Evolutionary conservation across 305 asterid genomes (phyloP), one percentile per base, ranked within the genome.

Genomic region (Salvia sclarea): DNA sequence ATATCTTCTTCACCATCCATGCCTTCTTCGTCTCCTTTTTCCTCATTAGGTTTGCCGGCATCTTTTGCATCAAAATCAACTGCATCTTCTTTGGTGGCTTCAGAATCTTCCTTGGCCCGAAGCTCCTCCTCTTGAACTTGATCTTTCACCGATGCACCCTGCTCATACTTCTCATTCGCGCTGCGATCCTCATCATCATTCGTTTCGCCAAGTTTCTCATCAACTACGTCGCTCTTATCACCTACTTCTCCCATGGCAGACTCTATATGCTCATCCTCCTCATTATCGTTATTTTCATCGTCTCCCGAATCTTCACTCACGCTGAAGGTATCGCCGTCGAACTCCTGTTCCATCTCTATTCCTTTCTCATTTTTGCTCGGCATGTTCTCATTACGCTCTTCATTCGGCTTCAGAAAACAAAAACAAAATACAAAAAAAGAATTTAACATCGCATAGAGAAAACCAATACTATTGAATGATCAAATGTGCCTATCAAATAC

Each of bases 301-400:
- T 79, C 85, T 56, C 71, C 95, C 18, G 95, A 80, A 66, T 89
- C 97, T 75, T 88, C 97, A 71, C 97, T 89, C 50, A 89, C 86
- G 73, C 95, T 89, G 69, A 70, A 79, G n/a, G 86, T 75, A 64
- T 83, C 88, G 68, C 81, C 98, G 49, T 65, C 73, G 55, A 95
- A 88, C 73, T 95, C 99, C 75, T 95, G 84, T 61, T 88, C 99
- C 98, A 95, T 89, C 87, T 95, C 99, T 68, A 95, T 75, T 44
- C 99, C 99, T 74, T 88, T 95, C 28, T 88, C 97, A 67, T 70
- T 78, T 82, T 81, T 84, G 81, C 80, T 79, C 0, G 92, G 91
- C 83, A 77, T 75, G 61, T 89, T 89, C 43, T 80, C 78, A 74
- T 82, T 84, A 44, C 48, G 78, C 74, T 87, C 91, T 70, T 88